phyloP scores from a whole-genome alignment of 108 stramenopile genomes.

The Cyclotella sp. region DNA sequence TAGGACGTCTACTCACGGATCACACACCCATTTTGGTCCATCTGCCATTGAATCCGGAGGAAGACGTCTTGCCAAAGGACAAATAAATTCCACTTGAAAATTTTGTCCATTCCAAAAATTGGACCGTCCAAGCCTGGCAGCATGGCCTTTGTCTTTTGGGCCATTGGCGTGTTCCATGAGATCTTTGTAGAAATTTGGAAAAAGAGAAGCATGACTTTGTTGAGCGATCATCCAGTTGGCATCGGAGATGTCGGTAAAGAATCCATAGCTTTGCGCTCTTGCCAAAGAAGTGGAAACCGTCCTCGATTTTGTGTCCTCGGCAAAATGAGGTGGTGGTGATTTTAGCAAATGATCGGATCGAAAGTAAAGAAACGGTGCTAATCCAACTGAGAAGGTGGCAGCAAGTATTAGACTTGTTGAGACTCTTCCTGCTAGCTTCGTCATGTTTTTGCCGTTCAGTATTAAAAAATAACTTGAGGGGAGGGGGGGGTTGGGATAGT shows the following conservation, averaged over 20 bases:
- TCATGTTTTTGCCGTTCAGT: no score
- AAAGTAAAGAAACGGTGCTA: no score
- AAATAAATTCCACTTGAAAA: slow-evolving; percentile 63
- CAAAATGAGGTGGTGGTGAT: no score
- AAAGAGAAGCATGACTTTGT: slow-evolving; percentile 17
- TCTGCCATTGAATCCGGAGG: slow-evolving; percentile 51
- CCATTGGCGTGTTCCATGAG: slow-evolving; percentile 30
- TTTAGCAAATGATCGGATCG: no score
- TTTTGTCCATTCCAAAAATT: slow-evolving; percentile 52
- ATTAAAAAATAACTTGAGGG: no score
- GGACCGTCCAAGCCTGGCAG: not conserved
- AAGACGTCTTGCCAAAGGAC: slow-evolving; percentile 46
- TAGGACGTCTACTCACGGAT: no score
- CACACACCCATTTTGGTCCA: slow-evolving; percentile 62
- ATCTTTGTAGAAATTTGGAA: slow-evolving; percentile 38
- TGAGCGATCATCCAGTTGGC: slow-evolving; percentile 39
- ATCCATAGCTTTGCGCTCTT: slow-evolving; percentile 33
- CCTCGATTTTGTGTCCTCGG: no score
- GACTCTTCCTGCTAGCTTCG: no score
- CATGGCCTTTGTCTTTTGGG: slow-evolving; percentile 31
- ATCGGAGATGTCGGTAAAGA: slow-evolving; percentile 42
- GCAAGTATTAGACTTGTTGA: no score
- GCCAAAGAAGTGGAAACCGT: no score
- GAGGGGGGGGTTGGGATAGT: no score
- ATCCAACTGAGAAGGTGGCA: no score